Base-by-base conservation (phyloP, 495 filamentous ascomycete species). In the Annulohypoxylon stygium region DNA sequence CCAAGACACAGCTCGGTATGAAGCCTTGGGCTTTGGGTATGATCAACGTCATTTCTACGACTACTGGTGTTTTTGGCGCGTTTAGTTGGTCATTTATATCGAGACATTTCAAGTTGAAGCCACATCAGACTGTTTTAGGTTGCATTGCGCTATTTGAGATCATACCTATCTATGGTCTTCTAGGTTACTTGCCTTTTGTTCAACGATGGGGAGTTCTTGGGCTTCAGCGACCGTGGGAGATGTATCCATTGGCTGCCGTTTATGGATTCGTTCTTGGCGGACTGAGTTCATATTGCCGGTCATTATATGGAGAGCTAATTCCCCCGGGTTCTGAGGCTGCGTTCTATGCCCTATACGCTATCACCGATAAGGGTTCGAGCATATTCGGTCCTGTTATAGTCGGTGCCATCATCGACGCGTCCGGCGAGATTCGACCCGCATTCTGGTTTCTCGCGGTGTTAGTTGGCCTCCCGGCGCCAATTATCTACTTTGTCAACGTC, bases 351-450 rank as follows among this genome's bases (percentile, higher is more conserved):
- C 87, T 99, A 1, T 99, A 97, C 74, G 95, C 96, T 4, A 97
- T 99, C 69, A 99, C 96, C 12, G 96, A 99, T 76, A 99, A 99
- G 81, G 96, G 96, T 20, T 96, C 92, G 6, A 96, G 93, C 76
- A 85, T 99, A 16, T 97, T 99, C 78, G 96, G 96, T 0, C 96
- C 96, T 4, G 91, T 93, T 2, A 95, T 99, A 76, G 97, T 98
- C 1, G 96, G 96, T 3, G 88, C 89, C 0, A 94, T 99, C 65
- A 97, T 96, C 12, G 95, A 98, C 76, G 88, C 86, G 14, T 93
- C 93, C 62, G 96, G 96, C 1, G 91, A 95, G 71, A 98, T 99
- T 67, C 85, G 96, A 71, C 94, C 94, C 34, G 94, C 95, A 2
- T 99, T 99, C 78, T 92, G 92, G 83, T 99, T 99, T 75, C 83